Evolutionary conservation across 257 asterid species (phyloP).

Genomic region (Echites panduratus): DNA sequence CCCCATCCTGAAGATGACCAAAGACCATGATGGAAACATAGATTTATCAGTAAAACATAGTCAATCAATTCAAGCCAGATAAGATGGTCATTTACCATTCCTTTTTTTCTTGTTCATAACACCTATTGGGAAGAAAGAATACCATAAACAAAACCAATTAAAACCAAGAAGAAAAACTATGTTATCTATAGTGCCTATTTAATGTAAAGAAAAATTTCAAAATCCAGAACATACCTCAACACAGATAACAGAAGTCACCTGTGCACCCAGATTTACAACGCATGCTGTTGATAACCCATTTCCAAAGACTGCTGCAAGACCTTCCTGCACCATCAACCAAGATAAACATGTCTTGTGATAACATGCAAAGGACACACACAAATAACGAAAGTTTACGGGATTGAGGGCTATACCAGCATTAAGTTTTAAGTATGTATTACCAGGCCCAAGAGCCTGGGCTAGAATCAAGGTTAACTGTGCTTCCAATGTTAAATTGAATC

Average conservation of each 20-base stretch:
- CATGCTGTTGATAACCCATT: constrained; percentile 96
- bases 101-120: background rate
- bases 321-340: constrained; percentile 55
- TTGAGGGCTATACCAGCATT: background rate
- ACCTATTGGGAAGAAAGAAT: background rate
- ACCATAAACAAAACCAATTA: background rate
- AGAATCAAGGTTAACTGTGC: constrained; percentile 2
- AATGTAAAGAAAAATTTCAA: background rate
- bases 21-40: background rate
- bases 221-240: constrained; percentile 54
- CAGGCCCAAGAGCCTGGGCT: background rate
- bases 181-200: background rate
- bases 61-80: constrained; percentile 1
- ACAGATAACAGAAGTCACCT: constrained; percentile 86
- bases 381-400: background rate
- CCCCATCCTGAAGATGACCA: constrained; percentile 74
- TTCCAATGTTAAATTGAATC: background rate
- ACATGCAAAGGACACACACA: background rate
- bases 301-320: constrained; percentile 96
- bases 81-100: background rate
- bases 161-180: background rate
- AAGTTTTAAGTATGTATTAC: background rate
- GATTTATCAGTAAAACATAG: background rate
- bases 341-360: background rate
- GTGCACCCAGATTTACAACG: constrained; percentile 91